Conservation (phyloP, 192 early-diverging fungal species). For the Backusella psychrophila region DNA sequence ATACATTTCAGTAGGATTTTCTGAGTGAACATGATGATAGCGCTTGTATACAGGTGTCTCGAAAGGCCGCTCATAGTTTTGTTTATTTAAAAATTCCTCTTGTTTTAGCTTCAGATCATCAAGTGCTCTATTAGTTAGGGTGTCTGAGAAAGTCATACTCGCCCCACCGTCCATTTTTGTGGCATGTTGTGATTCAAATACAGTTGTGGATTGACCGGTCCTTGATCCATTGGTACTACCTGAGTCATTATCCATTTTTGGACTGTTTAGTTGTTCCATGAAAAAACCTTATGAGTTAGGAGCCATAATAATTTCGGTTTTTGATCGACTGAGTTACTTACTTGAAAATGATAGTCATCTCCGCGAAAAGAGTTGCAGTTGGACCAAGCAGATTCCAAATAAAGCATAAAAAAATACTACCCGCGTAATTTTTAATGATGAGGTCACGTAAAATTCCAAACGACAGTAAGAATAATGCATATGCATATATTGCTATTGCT, state of each 20-base stretch:
- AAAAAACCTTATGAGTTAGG: background rate
- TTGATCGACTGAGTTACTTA: background rate
- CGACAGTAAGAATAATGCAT: slow-evolving; percentile 23
- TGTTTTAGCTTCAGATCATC: slow-evolving; percentile 12
- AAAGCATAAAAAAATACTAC: slow-evolving; percentile 7
- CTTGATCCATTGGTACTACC: background rate
- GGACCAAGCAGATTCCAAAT: slow-evolving; percentile 25
- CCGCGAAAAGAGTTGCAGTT: slow-evolving; percentile 9
- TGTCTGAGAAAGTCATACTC: slow-evolving; percentile 2
- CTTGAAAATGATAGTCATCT: slow-evolving; percentile 23
- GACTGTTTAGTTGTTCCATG: background rate
- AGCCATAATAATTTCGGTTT: background rate
- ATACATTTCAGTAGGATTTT: too few species aligned
- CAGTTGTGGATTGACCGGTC: background rate
- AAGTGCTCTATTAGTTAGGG: slow-evolving; percentile 7
- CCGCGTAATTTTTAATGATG: slow-evolving; percentile 14
- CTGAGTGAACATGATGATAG: too few species aligned
- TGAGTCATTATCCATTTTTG: background rate
- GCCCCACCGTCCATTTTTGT: background rate
- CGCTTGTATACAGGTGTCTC: too few species aligned
- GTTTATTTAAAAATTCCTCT: too few species aligned
- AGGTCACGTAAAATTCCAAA: slow-evolving; percentile 29
- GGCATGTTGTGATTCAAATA: background rate
- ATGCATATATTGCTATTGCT: slow-evolving; percentile 10
- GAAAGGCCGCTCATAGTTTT: too few species aligned